Evolutionary conservation across 495 filamentous ascomycete species (phyloP).

Genomic region (Usnea hakonensis): DNA sequence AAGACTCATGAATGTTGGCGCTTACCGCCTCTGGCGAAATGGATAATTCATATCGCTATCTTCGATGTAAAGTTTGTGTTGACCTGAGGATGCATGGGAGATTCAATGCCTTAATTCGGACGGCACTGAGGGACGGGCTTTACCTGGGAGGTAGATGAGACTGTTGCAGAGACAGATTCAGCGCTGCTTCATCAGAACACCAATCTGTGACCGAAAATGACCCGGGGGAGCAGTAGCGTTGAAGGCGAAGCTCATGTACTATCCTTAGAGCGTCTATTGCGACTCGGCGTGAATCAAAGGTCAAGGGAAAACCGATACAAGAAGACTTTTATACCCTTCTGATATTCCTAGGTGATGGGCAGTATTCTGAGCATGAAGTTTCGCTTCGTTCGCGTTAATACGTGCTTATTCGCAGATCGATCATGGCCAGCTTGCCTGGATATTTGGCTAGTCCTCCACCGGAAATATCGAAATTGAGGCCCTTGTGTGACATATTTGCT

Average conservation of each 20-base stretch:
- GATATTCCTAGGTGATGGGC: slow-evolving; percentile 54
- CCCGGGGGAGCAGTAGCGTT: too few species aligned
- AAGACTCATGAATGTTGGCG: too few species aligned
- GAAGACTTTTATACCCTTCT: slow-evolving; percentile 42
- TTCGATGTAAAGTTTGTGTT: slow-evolving; percentile 10
- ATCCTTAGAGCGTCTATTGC: too few species aligned
- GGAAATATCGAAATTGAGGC: background rate
- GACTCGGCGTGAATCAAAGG: background rate
- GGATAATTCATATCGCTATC: slow-evolving; percentile 8
- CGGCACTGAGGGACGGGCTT: too few species aligned
- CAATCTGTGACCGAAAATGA: too few species aligned
- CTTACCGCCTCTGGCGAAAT: slow-evolving; percentile 9
- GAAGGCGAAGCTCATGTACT: background rate
- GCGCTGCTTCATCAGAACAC: too few species aligned
- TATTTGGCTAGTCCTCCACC: background rate
- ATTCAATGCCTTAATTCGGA: too few species aligned
- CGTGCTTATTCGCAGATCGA: background rate
- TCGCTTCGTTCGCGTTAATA: slow-evolving; percentile 45
- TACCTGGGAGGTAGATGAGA: too few species aligned
- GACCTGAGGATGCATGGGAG: background rate
- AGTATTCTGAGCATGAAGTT: slow-evolving; percentile 69
- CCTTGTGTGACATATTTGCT: too few species aligned
- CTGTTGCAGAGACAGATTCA: too few species aligned
- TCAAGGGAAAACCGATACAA: background rate
- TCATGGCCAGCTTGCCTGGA: background rate